phyloP scores from a whole-genome alignment of 1,139 yeast genomes.

The Fermentozyma sake region DNA sequence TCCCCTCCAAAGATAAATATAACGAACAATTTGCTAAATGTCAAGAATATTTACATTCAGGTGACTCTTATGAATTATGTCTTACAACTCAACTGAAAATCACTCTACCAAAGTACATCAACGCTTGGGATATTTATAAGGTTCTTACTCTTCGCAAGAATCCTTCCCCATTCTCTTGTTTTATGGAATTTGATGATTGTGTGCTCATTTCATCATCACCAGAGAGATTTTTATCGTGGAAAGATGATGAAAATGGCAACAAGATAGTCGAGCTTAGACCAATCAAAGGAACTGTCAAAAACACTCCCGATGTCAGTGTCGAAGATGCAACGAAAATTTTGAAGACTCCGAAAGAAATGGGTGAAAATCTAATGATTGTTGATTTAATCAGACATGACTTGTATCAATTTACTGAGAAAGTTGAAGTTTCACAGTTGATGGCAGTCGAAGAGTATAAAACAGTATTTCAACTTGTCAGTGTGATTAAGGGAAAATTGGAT shows the following conservation, averaged over 20 bases:
- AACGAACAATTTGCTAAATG: conserved; percentile 54
- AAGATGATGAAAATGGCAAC: conserved; percentile 25
- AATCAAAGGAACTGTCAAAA: conserved; percentile 90
- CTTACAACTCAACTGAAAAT: conserved; percentile 76
- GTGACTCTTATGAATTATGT: conserved; percentile 94
- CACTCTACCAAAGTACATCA: conserved; percentile 37
- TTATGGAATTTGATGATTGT: conserved; percentile 68
- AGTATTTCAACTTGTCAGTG: conserved; percentile 88
- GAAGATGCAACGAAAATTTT: conserved; percentile 62
- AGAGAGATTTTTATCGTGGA: conserved; percentile 87
- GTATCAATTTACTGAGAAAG: conserved; percentile 62
- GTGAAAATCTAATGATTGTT: conserved; percentile 95
- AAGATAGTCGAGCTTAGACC: conserved; percentile 77
- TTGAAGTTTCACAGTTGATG: conserved; percentile 78
- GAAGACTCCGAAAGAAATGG: conserved; percentile 87
- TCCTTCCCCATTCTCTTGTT: conserved; percentile 93
- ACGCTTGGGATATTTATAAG: conserved; percentile 80
- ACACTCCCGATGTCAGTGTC: conserved; percentile 46
- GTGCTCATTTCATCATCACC: conserved; percentile 85
- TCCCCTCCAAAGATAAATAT: conserved; percentile 57
- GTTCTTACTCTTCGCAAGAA: conserved; percentile 59
- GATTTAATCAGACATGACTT: conserved; percentile 93
- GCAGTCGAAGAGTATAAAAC: conserved; percentile 87
- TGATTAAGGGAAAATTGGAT: conserved; percentile 62
- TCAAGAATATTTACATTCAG: conserved; percentile 66